Evolutionary conservation across 108 stramenopile species (phyloP).

Genomic region (Ochromonas danica): DNA sequence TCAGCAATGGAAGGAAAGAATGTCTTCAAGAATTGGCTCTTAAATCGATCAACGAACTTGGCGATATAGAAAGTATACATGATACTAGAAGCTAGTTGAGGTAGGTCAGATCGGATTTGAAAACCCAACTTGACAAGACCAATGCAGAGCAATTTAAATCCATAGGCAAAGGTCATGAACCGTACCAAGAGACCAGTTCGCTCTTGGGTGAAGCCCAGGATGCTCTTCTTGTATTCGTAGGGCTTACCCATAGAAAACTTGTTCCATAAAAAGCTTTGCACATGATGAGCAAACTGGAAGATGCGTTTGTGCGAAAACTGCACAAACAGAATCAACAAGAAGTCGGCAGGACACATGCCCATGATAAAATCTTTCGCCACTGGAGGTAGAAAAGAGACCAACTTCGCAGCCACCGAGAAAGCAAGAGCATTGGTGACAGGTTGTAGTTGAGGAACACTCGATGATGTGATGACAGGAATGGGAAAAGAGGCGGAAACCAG

Average conservation of each 20-base stretch:
- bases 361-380: too few relatives aligned
- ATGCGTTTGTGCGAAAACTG: not conserved
- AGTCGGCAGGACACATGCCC: too few relatives aligned
- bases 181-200: not conserved
- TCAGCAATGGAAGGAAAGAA: conserved; percentile 21
- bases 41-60: not conserved
- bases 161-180: not conserved
- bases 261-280: not conserved
- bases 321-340: not conserved
- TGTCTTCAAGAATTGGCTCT: not conserved
- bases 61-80: not conserved
- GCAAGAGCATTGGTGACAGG: too few relatives aligned
- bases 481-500: too few relatives aligned
- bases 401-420: too few relatives aligned
- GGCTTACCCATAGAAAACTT: not conserved
- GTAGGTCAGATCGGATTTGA: not conserved
- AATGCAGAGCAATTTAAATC: not conserved
- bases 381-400: too few relatives aligned
- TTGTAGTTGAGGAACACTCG: too few relatives aligned
- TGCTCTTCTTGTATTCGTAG: not conserved
- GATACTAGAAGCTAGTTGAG: not conserved
- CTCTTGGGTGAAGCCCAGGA: not conserved
- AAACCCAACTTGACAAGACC: not conserved
- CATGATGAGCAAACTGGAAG: not conserved
- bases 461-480: too few relatives aligned